phyloP scores from a whole-genome alignment of 1,284 basidiomycete genomes.

The Kwoniella shivajii region DNA sequence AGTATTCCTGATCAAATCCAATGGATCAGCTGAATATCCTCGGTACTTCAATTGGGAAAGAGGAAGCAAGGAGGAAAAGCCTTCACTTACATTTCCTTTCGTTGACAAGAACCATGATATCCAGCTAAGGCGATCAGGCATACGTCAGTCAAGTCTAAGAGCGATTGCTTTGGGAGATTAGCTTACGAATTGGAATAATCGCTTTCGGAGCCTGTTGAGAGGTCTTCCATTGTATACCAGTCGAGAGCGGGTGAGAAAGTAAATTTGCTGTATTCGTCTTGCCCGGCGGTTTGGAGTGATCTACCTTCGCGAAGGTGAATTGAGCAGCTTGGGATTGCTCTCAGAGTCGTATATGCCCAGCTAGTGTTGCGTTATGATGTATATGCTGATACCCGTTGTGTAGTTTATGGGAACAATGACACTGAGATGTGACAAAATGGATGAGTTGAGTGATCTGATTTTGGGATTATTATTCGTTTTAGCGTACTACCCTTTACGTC shows the following conservation, averaged over 20 bases:
- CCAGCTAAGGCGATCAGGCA: constrained; percentile 66
- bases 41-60: not conserved
- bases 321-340: not conserved
- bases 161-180: not conserved
- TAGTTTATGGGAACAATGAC: too few species aligned
- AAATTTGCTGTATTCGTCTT: not conserved
- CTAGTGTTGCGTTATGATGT: too few species aligned
- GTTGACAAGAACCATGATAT: constrained; percentile 98
- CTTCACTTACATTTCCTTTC: constrained; percentile 52
- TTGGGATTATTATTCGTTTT: too few species aligned
- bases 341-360: too few species aligned
- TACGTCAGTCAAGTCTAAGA: not conserved
- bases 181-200: constrained; percentile 55
- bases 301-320: not conserved
- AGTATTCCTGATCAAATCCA: constrained; percentile 71
- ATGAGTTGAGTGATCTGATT: too few species aligned
- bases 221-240: constrained; percentile 11
- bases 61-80: not conserved
- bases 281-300: not conserved
- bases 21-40: not conserved
- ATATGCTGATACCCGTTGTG: too few species aligned
- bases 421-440: too few species aligned
- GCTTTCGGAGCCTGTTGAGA: constrained; percentile 54
- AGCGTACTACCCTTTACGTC: too few species aligned
- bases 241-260: not conserved